Percentiles rank a stretch among this genome's conserved stretches.
phyloP scores from a whole-genome alignment of 2,329 filamentous ascomycete species.

The Botrytis aclada region DNA sequence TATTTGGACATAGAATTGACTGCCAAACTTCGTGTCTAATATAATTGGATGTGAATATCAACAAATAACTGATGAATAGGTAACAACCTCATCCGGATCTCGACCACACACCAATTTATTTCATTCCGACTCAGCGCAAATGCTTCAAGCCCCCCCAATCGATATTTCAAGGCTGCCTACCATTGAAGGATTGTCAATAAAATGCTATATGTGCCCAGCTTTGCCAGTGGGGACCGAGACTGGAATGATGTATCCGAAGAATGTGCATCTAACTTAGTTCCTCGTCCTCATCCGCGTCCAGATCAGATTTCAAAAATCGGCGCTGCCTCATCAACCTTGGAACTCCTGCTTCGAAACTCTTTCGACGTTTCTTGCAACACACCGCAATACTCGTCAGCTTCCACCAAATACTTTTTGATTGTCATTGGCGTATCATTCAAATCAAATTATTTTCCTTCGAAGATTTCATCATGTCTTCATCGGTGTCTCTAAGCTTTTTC shows the following conservation, averaged over 20 bases:
- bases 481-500: neutral
- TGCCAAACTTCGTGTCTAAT: neutral
- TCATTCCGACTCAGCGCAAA: neutral
- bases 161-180: neutral
- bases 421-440: neutral
- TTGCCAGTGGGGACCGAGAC: neutral
- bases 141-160: neutral
- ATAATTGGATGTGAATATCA: neutral
- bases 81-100: neutral
- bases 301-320: neutral
- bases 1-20: neutral
- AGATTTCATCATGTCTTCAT: neutral
- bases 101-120: too few species aligned
- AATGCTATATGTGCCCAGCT: neutral
- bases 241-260: neutral
- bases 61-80: neutral
- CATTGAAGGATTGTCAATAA: neutral
- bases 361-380: neutral
- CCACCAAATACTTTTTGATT: neutral
- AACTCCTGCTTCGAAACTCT: neutral
- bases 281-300: neutral
- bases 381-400: neutral
- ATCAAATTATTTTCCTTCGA: neutral
- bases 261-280: neutral
- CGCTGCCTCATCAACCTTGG: neutral